Evolutionary conservation across 441 rosid genomes (phyloP), one percentile per base, ranked within the genome.

Genomic region (Adansonia rubrostipa): DNA sequence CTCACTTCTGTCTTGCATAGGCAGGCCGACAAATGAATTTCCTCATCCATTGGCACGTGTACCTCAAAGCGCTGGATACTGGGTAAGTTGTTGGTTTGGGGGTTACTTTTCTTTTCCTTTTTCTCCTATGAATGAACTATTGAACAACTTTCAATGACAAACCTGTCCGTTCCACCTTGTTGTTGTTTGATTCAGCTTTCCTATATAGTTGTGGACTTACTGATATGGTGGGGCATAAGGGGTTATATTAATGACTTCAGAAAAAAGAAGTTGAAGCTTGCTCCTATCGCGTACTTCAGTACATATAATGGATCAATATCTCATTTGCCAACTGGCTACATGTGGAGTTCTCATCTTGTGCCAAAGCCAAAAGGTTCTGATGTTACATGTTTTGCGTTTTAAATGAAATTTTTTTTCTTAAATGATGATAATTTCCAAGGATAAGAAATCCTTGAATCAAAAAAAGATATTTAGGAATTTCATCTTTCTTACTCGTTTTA

Each of bases 11-110:
- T 85, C 80, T 82, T 84, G 79, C 76, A 85, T 96, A 89, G 97
- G 88, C 99, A 96, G 99, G 98, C 99, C 99, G 24, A 96, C 99
- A 54, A 87, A 87, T 85, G 99, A 93, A 86, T 94, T 96, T 84
- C 96, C 98, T 81, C 98, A 96, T 75, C 99, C 99, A 50, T 86
- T 94, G 79, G 99, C 98, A 15, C 98, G 98, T 69, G 99, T 94
- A 71, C 90, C 98, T 71, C 98, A 94, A 76, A 91, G 92, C 79
- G 98, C 99, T 87, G 99, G 96, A 72, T 84, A 96, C 82, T 96
- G 99, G 99, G 99, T 96, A 93, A 84, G 89, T 76, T 76, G 47
- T 77, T 54, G 64, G 75, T 73, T 66, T 68, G 42, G 53, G 75
- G 28, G 42, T 67, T 8, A 20, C 15, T 33, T 40, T 76, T 6